Base-by-base conservation (phyloP, 1,284 basidiomycete genomes). In the Pseudozyma sp. region DNA sequence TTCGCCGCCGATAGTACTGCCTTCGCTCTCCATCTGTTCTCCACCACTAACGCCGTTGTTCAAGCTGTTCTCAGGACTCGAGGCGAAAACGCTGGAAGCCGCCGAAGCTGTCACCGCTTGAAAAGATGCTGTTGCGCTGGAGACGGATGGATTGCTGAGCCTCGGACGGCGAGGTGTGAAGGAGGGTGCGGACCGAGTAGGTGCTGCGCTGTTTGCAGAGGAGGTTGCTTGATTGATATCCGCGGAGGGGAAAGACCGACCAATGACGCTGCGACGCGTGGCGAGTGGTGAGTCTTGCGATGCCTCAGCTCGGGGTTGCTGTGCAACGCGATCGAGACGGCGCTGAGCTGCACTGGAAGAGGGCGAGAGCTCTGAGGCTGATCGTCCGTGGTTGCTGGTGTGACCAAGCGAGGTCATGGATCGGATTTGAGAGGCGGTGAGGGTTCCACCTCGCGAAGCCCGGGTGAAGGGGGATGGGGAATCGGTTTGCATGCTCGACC, bases 101-200 rank as follows among this genome's bases (percentile, higher is more conserved):
- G 59, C 53, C 13, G 70, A 58, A n/a, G 45, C 48, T 2, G 60
- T 49, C 19, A 50, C 34, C 0, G 72, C 67, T 34, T 69, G 61
- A 19, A 56, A 68, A 0, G 62, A 65, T 0, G 74, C 74, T 9
- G 74, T 76, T 25, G 74, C 74, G 36, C 71, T 76, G 36, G 76
- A 76, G 13, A 76, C 73, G 5, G 68, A 72, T 2, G 76, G 76
- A 43, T 76, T 76, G 72, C 72, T 76, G 16, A 78, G 58, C 48
- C 67, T 56, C 2, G 76, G 73, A 8, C 65, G 59, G 42, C 73
- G 68, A 16, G 73, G 76, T n/a, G 61, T 67, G 31, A 78, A 71
- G 13, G 53, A 58, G 5, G 45, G 61, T 31, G 68, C 39, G 10
- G 61, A 51, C 38, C 54, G 53, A 3, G 57, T 6, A 31, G 25